Base-by-base conservation (phyloP, 2,329 filamentous ascomycete species). In the Diaporthe sp. region DNA sequence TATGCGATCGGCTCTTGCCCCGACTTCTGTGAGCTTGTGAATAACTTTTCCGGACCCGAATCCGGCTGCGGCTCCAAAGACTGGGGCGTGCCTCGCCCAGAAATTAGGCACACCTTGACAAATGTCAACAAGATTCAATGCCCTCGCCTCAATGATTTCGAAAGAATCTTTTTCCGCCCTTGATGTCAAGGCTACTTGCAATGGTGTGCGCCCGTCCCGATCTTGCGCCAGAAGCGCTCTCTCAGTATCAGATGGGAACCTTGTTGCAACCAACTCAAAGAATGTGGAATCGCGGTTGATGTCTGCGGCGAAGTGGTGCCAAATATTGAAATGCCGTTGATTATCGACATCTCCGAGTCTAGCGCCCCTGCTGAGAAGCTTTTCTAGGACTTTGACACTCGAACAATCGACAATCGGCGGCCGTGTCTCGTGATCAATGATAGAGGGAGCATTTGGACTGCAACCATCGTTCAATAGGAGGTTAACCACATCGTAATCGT, bases 341-440 rank as follows among this genome's bases (percentile, higher is more conserved):
- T 25, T 60, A 0, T 9, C 57, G 1, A 42, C 35, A 60, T 15
- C 57, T 28, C 35, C 40, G 10, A 4, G 4, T 2, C 17, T 2
- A 6, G 57, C 35, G n/a, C n/a, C n/a, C n/a, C n/a, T n/a, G n/a
- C n/a, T n/a, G n/a, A n/a, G n/a, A n/a, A n/a, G n/a, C n/a, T n/a
- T n/a, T n/a, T n/a, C n/a, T n/a, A n/a, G n/a, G n/a, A n/a, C n/a
- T n/a, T n/a, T n/a, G n/a, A n/a, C n/a, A n/a, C n/a, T n/a, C n/a
- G n/a, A n/a, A n/a, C n/a, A n/a, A n/a, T n/a, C n/a, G n/a, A n/a
- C n/a, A n/a, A n/a, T n/a, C n/a, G n/a, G n/a, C n/a, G n/a, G n/a
- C n/a, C n/a, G n/a, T 2, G 3, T 4, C 22, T 13, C 6, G 10
- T 40, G 22, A 19, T 13, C 1, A 12, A 3, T 0, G 28, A 42